Percentiles rank a stretch among this genome's conserved stretches.
Evolutionary conservation across 1,284 basidiomycete species (phyloP).

Genomic region (Vanrija pseudolonga): DNA sequence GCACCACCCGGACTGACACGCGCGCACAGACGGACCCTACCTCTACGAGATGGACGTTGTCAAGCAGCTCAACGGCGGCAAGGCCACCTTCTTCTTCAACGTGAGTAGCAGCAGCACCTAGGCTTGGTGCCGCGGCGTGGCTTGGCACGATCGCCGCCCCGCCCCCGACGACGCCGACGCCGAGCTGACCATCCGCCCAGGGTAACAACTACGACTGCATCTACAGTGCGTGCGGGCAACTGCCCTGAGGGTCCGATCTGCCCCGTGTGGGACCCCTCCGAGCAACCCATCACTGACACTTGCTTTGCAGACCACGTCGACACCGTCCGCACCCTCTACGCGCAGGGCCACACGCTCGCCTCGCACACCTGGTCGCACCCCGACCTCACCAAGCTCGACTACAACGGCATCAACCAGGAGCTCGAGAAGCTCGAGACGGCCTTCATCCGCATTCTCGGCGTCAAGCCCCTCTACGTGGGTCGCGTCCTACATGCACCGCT

Average conservation of each 20-base stretch:
- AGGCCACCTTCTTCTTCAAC: slow-evolving; percentile 60
- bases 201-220: slow-evolving; percentile 54
- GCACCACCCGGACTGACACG: too few relatives aligned
- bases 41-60: slow-evolving; percentile 51
- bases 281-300: slow-evolving; percentile 46
- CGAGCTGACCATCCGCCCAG: slow-evolving; percentile 6
- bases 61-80: slow-evolving; percentile 50
- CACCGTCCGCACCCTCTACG: slow-evolving; percentile 7
- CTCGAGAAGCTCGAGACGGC: slow-evolving; percentile 55
- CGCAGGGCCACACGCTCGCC: slow-evolving; percentile 53
- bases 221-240: slow-evolving; percentile 48
- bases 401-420: slow-evolving; percentile 45
- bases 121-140: neutral
- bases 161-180: slow-evolving; percentile 22
- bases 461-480: slow-evolving; percentile 54
- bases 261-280: slow-evolving; percentile 30
- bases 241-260: slow-evolving; percentile 24
- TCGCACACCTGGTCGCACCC: slow-evolving; percentile 59
- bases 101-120: slow-evolving; percentile 33
- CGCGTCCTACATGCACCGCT: slow-evolving; percentile 28
- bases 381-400: slow-evolving; percentile 52
- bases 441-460: slow-evolving; percentile 54
- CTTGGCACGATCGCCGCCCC: slow-evolving; percentile 50
- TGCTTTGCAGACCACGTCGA: slow-evolving; percentile 7
- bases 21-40: slow-evolving; percentile 52